phyloP scores from a whole-genome alignment of 805 yeast species.

The Saccharomycopsis selenospora region DNA sequence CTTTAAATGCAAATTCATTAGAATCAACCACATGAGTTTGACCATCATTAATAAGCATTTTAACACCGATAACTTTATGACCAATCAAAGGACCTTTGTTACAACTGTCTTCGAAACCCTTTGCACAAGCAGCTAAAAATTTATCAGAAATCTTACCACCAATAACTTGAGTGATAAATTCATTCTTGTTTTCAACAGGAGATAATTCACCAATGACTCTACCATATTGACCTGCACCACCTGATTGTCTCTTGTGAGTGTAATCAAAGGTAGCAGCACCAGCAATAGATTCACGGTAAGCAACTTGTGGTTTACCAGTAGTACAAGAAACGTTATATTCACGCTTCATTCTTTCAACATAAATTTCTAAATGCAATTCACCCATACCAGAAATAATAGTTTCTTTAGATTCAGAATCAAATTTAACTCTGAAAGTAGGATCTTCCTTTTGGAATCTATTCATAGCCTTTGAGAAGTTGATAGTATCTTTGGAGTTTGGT shows the following conservation, averaged over 20 bases:
- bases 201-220: slow-evolving; percentile 81
- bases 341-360: slow-evolving; percentile 96
- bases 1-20: slow-evolving; percentile 87
- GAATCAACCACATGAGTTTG: slow-evolving; percentile 96
- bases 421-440: slow-evolving; percentile 93
- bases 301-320: slow-evolving; percentile 96
- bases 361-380: slow-evolving; percentile 92
- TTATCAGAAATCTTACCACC: slow-evolving; percentile 98
- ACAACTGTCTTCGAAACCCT: slow-evolving; percentile 91
- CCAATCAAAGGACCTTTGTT: slow-evolving; percentile 97
- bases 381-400: slow-evolving; percentile 98
- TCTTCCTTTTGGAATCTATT: slow-evolving; percentile 98
- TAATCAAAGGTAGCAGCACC: slow-evolving; percentile 73
- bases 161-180: slow-evolving; percentile 79
- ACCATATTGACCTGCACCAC: slow-evolving; percentile 99
- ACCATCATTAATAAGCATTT: slow-evolving; percentile 95
- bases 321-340: slow-evolving; percentile 93
- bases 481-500: slow-evolving; percentile 82
- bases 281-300: slow-evolving; percentile 90
- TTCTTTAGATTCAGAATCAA: slow-evolving; percentile 86
- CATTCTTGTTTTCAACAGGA: slow-evolving; percentile 60
- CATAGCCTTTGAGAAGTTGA: slow-evolving; percentile 92
- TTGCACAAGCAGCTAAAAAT: slow-evolving; percentile 85
- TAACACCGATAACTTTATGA: slow-evolving; percentile 85
- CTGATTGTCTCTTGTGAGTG: slow-evolving; percentile 96